Evolutionary conservation across 2,329 filamentous ascomycete species (phyloP).

Genomic region (Amauroascus niger): DNA sequence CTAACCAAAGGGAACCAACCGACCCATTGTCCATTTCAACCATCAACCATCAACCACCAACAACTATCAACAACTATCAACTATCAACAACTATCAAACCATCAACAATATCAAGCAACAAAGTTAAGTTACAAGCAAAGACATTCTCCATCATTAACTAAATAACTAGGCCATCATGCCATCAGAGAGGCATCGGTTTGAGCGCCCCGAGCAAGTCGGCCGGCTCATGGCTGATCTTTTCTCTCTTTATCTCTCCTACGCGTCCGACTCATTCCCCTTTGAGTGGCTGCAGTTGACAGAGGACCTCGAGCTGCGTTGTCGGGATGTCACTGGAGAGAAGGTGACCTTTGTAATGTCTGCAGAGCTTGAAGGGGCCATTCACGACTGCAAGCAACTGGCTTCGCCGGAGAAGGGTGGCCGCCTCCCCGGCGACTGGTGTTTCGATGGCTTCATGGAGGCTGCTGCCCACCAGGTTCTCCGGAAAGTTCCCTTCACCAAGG

Average conservation of each 20-base stretch:
- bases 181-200: slow-evolving; percentile 1
- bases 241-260: slow-evolving; percentile 6
- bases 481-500: too few relatives aligned
- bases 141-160: not conserved
- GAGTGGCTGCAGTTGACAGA: slow-evolving; percentile 15
- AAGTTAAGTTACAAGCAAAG: too few relatives aligned
- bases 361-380: slow-evolving; percentile 14
- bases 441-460: slow-evolving; percentile 13
- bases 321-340: slow-evolving; percentile 10
- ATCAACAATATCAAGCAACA: not conserved
- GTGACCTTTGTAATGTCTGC: slow-evolving; percentile 8
- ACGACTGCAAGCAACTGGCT: slow-evolving; percentile 8
- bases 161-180: not conserved
- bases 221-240: slow-evolving; percentile 12
- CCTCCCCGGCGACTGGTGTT: slow-evolving; percentile 13
- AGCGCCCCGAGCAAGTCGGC: slow-evolving; percentile 10
- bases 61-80: too few relatives aligned
- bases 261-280: slow-evolving; percentile 12
- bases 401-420: not conserved
- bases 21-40: too few relatives aligned
- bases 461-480: too few relatives aligned
- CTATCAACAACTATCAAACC: not conserved
- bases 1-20: too few relatives aligned
- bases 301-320: slow-evolving; percentile 14
- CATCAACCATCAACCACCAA: too few relatives aligned